Base-by-base conservation (phyloP, 306 rosid genomes). In the Inga leiocalycina region DNA sequence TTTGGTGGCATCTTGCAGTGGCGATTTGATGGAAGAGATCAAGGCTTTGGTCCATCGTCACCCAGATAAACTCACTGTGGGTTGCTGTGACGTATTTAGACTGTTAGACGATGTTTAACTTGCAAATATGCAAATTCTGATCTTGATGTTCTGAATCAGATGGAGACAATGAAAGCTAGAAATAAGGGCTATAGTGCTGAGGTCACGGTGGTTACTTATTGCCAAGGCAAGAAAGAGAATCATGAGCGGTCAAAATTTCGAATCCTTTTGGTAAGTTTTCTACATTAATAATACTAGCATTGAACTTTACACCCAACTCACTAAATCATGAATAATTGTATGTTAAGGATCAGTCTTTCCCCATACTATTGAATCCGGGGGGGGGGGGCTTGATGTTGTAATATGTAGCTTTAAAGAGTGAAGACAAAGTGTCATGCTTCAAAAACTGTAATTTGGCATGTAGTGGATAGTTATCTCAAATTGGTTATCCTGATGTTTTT, bases 401-500 rank as follows among this genome's bases (percentile, higher is more conserved):
- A 43, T 77, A 37, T 80, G 19, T 80, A 11, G 17, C 19, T 34
- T 8, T 32, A 32, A 32, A 65, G 43, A 65, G 44, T 14, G 10
- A 76, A 81, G 75, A 71, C 8, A 56, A 49, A n/a, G 3, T 37
- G 57, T 41, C 19, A 57, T 74, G 79, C 66, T 83, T 79, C 37
- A 32, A 78, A 78, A 83, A 72, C 35, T 82, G 65, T 79, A 86
- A 73, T 76, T 74, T 83, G 52, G 78, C 81, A 75, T 81, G 89
- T 86, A 92, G 92, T 74, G 89, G 82, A 79, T 88, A 89, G 91
- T 84, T 81, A 77, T 93, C 98, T 90, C 97, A 90, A 91, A 88
- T 89, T 91, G 90, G 93, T 90, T 90, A 92, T 91, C 89, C 92
- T 94, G 93, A 87, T 92, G 87, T 97, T 92, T 92, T 92, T 96